Evolutionary conservation across 1,139 yeast species (phyloP), one percentile per base, ranked within the genome.

Genomic region (Suhomyces taliae): DNA sequence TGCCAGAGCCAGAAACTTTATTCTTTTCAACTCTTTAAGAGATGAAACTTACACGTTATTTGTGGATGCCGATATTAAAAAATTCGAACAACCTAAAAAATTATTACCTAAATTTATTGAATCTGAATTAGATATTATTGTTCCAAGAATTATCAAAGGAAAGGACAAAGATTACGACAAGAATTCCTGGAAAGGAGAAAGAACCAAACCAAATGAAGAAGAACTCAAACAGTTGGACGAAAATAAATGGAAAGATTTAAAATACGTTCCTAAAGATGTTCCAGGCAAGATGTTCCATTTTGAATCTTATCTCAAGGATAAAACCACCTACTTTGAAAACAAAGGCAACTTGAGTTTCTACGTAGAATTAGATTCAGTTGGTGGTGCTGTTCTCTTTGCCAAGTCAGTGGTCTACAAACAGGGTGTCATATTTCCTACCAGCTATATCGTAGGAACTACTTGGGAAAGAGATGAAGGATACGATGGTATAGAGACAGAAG

Each of bases 401-500:
- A 75, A 73, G 50, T 62, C 74, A 9, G 55, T 69, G 10, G 58
- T 78, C 9, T 74, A 67, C 51, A 71, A 67, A 51, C 78, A 74
- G 49, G 83, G 82, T 14, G 65, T 70, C 1, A 57, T 64, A 11
- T 77, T 77, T 55, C 79, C 82, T 4, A 71, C 81, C 0, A 68
- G 62, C 40, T 72, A 76, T 50, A 60, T 69, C 2, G 64, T 78
- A 12, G 83, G 83, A 7, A 72, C 77, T 1, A 64, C 77, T 3
- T 78, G 82, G 82, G 69, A 67, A 2, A 61, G 79, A 45, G 44
- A 52, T 4, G 81, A 76, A 53, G 82, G 82, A 2, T 77, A 69
- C 53, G 82, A 78, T 57, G 83, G 82, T 24, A 72, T 78, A 37
- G 82, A 77, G 53, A 76, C 80, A 3, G 82, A 78, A 57, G 82